These are phyloP conservation scores for Theileria equi DNA, from an alignment of 169 alveolate species.

Conservation along the genomic window DNA sequence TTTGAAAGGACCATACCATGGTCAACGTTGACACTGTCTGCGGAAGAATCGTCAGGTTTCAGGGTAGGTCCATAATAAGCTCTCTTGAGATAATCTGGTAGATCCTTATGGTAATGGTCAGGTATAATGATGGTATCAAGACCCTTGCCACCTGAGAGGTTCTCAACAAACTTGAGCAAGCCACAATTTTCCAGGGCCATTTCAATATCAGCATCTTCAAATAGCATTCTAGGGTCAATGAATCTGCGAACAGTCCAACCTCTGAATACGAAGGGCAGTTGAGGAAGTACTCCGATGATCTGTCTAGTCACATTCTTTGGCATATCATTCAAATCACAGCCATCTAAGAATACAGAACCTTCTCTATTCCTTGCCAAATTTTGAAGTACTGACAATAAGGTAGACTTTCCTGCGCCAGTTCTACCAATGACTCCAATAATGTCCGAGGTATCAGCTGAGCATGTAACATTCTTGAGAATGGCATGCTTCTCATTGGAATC, in stretches of 20 bases:
- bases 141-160: constrained; percentile 14
- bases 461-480: constrained; percentile 8
- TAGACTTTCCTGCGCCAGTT: constrained; percentile 63
- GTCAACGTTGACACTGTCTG: not conserved
- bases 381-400: constrained; percentile 35
- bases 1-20: constrained; percentile 16
- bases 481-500: not conserved
- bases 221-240: constrained; percentile 59
- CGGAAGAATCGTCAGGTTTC: not conserved
- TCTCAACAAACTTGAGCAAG: constrained; percentile 21
- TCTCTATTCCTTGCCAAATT: constrained; percentile 13
- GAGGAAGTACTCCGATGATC: constrained; percentile 55
- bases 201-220: constrained; percentile 33
- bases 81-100: constrained; percentile 17
- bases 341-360: constrained; percentile 60
- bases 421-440: constrained; percentile 52
- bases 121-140: constrained; percentile 36
- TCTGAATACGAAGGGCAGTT: constrained; percentile 46
- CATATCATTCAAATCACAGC: constrained; percentile 34
- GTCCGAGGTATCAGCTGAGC: constrained; percentile 22
- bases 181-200: constrained; percentile 53
- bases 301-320: constrained; percentile 33
- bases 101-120: constrained; percentile 5
- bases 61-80: too few relatives aligned
- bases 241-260: constrained; percentile 63